Evolutionary conservation across 306 rosid genomes (phyloP).

Genomic region (Comarum palustre): DNA sequence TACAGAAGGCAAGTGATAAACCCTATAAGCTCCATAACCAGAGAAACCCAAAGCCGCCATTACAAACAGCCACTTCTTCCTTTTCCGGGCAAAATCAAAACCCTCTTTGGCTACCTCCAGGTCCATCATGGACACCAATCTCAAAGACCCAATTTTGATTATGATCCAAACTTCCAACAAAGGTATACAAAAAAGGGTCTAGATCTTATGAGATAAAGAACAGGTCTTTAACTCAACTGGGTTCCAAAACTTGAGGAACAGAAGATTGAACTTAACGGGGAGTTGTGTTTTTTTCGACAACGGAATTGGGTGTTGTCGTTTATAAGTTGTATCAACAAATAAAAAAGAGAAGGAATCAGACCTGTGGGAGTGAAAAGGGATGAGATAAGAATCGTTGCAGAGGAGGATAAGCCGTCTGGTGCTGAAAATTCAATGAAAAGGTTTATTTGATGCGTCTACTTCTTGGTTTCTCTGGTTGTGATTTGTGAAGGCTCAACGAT

Average conservation of each 20-base stretch:
- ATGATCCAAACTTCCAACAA: background rate
- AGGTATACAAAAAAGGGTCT: background rate
- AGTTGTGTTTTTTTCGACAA: background rate
- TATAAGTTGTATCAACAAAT: background rate
- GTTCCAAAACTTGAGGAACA: conserved; percentile 1
- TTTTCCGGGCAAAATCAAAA: conserved; percentile 41
- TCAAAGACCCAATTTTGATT: conserved; percentile 15
- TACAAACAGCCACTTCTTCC: conserved; percentile 52
- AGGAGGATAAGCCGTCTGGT: conserved; percentile 8
- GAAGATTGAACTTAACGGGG: background rate
- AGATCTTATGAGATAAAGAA: background rate
- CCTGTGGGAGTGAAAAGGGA: conserved; percentile 14
- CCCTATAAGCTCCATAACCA: conserved; percentile 46
- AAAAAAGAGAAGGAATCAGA: background rate
- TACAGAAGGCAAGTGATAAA: conserved; percentile 57
- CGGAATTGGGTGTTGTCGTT: background rate
- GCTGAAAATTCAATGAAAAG: background rate
- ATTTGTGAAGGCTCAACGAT: conserved; percentile 8
- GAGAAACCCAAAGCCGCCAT: conserved; percentile 54
- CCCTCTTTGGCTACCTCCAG: conserved; percentile 37
- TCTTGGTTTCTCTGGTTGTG: conserved; percentile 3
- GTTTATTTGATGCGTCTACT: conserved; percentile 16
- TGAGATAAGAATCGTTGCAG: conserved; percentile 15
- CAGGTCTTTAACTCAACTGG: background rate
- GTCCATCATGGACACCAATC: conserved; percentile 43